Conservation (phyloP, 352 stramenopile genomes). For the Nothophytophthora sp. region DNA sequence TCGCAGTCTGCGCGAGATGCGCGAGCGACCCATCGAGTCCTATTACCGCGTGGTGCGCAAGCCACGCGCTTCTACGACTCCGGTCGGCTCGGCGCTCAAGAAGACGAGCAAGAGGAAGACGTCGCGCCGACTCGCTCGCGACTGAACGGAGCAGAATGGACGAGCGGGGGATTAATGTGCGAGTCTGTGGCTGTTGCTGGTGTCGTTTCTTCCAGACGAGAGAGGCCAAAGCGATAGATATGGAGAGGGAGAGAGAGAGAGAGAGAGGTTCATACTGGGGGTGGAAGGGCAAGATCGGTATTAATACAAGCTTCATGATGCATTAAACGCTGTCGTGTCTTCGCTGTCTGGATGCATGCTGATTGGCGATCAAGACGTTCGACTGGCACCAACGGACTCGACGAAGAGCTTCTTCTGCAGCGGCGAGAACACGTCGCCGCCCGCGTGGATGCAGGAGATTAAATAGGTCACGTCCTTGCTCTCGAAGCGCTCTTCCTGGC, state of each 20-base stretch:
- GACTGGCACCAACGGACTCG: conserved; percentile 41
- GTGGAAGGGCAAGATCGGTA: conserved; percentile 6
- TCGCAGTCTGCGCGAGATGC: conserved; percentile 41
- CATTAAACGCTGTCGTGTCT: conserved; percentile 21
- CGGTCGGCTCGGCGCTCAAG: conserved; percentile 7
- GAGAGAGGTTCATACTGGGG: background rate
- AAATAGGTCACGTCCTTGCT: conserved; percentile 89
- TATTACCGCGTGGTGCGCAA: conserved; percentile 80
- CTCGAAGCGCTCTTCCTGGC: conserved; percentile 85
- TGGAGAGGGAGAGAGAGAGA: background rate
- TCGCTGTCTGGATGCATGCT: background rate
- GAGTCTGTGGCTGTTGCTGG: too few species aligned
- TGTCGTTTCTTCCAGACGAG: too few species aligned
- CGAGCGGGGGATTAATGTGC: too few species aligned
- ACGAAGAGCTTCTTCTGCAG: conserved; percentile 86
- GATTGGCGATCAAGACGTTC: conserved; percentile 14
- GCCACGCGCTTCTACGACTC: conserved; percentile 26
- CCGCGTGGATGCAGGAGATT: conserved; percentile 86
- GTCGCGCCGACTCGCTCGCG: conserved; percentile 14
- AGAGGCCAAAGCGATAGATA: background rate
- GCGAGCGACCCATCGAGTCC: conserved; percentile 69
- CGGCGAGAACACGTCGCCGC: conserved; percentile 78
- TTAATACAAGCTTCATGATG: conserved; percentile 33
- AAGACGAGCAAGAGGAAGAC: conserved; percentile 25
- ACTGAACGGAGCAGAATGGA: too few species aligned